A percentile compares a stretch with the other conserved stretches of the same genome.
These are phyloP conservation scores for Citrus glauca DNA, from an alignment of 345 rosid species.

Conservation along the genomic window DNA sequence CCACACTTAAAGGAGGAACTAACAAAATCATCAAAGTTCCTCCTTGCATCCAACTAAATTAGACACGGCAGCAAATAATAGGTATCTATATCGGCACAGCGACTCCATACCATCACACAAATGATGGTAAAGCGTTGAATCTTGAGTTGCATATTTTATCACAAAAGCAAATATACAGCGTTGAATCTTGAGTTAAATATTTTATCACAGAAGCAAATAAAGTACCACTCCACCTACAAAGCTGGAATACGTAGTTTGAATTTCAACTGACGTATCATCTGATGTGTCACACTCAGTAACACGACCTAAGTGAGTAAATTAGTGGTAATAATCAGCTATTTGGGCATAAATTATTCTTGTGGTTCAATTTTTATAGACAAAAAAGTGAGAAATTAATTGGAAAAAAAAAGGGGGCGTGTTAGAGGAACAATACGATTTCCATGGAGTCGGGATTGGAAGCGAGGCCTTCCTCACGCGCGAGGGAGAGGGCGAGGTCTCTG, in stretches of 20 bases:
- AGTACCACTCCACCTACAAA: no score
- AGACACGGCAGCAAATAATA: background rate
- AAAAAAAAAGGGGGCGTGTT: background rate
- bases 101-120: no score
- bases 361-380: background rate
- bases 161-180: no score
- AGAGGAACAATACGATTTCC: constrained; percentile 43
- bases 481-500: constrained; percentile 74
- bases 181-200: background rate
- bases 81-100: background rate
- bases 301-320: background rate
- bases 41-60: no score
- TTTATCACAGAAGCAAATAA: no score
- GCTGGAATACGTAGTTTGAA: no score
- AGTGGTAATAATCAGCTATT: background rate
- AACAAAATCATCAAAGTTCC: background rate
- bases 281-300: background rate
- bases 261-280: background rate
- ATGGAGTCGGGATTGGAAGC: constrained; percentile 65
- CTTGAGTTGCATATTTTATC: no score
- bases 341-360: background rate
- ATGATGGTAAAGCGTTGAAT: background rate
- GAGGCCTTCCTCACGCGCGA: constrained; percentile 82
- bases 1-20: no score
- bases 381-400: background rate